These are phyloP conservation scores for Choanephora cucurbitarum DNA, from an alignment of 371 early-diverging fungal species.

Conservation along the genomic window DNA sequence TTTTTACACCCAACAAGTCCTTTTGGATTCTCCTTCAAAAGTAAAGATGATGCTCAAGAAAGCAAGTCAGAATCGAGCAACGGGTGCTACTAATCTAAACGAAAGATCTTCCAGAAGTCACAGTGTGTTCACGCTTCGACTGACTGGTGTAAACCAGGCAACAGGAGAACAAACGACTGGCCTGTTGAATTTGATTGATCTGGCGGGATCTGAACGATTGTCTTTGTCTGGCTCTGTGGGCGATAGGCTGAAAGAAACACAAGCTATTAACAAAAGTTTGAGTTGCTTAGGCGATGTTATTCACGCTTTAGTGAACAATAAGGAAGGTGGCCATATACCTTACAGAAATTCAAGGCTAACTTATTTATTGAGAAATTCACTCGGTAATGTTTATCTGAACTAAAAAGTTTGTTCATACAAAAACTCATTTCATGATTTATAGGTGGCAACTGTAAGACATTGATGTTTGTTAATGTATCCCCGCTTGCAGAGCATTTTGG, in stretches of 20 bases:
- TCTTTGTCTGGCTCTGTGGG: conserved; percentile 88
- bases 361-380: conserved; percentile 87
- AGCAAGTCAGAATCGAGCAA: conserved; percentile 84
- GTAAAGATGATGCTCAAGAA: conserved; percentile 73
- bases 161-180: conserved; percentile 77
- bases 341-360: conserved; percentile 98
- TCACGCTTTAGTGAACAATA: conserved; percentile 77
- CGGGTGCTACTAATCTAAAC: conserved; percentile 94
- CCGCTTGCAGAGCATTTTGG: conserved; percentile 72
- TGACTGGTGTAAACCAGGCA: conserved; percentile 72
- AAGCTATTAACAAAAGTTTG: conserved; percentile 97
- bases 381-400: conserved; percentile 52
- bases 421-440: too few species aligned
- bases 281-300: conserved; percentile 95
- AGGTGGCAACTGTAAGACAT: conserved; percentile 93
- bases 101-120: conserved; percentile 95
- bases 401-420: too few species aligned
- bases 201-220: conserved; percentile 98
- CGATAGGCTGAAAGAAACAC: conserved; percentile 92
- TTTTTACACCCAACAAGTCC: conserved; percentile 31
- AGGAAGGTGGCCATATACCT: conserved; percentile 86
- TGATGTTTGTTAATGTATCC: conserved; percentile 99
- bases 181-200: conserved; percentile 90
- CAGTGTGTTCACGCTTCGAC: conserved; percentile 84
- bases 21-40: conserved; percentile 66